Base-by-base conservation (phyloP, 768 basidiomycete species). In the Phlebiopsis flavidoalba region DNA sequence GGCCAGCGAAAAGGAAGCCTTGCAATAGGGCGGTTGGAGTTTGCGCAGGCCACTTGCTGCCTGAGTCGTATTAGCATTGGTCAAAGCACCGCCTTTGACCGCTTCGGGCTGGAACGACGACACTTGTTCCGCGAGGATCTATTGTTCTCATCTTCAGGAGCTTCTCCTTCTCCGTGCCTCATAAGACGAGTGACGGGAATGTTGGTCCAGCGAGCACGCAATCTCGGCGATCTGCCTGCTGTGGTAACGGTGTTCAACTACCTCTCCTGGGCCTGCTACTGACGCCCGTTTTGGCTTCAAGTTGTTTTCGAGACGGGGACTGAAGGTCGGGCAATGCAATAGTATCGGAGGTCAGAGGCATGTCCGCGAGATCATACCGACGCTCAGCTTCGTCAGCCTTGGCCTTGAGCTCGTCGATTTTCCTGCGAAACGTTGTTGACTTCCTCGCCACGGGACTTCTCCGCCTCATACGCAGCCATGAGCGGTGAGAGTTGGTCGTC, bases 321-420 rank as follows among this genome's bases (percentile, higher is more conserved):
- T 92, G 86, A 17, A 95, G 79, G 65, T 97, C 94, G 17, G 97
- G 96, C 43, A 98, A 81, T 6, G 95, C 93, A 69, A 91, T 94
- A 60, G 98, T 79, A 71, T 98, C 95, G 47, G 91, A 92, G 17
- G 90, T 92, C 5, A 86, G 87, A 31, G 26, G 26, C 26, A 31
- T n/a, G 26, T 31, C n/a, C 17, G 80, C 80, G 53, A 92, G 79
- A 65, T 91, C 91, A 56, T 81, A 88, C 80, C 87, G 83, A 72
- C 95, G 79, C 71, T 98, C 93, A 8, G 96, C 96, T 47, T 96
- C 93, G 63, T 96, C 93, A 1, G 89, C 87, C 76, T 98, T 99
- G 1, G 89, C 88, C 66, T 86, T 89, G 50, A 99, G 80, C 60
- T 95, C 92, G 65, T 98, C 96, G 24, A 98, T 91, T 76, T 81